Evolutionary conservation across 2,329 filamentous ascomycete species (phyloP).

Genomic region (Beauveria brongniartii): DNA sequence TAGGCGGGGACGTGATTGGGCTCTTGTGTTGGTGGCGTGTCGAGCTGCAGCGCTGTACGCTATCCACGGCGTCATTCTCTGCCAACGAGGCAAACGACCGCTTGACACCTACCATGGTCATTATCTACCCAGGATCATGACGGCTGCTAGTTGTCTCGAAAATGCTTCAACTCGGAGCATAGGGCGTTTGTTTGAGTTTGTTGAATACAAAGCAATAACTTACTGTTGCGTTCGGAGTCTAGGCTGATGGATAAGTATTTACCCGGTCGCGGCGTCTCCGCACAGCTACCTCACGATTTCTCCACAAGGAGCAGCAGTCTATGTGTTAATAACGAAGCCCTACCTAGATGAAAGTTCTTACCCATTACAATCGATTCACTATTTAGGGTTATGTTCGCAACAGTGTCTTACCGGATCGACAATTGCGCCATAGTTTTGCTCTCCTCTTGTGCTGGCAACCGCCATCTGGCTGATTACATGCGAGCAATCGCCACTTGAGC

Average conservation of each 20-base stretch:
- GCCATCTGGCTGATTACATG: neutral
- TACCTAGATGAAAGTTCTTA: neutral
- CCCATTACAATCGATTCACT: neutral
- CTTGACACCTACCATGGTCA: slow-evolving; percentile 32
- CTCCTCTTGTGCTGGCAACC: neutral
- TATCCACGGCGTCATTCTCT: slow-evolving; percentile 17
- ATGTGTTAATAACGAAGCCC: neutral
- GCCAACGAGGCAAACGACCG: slow-evolving; percentile 29
- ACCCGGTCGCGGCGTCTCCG: slow-evolving; percentile 13
- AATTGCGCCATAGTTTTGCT: too few species aligned
- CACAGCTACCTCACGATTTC: slow-evolving; percentile 1
- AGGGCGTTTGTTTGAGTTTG: neutral
- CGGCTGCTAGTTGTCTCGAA: neutral
- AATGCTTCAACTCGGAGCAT: neutral
- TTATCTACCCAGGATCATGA: slow-evolving; percentile 9
- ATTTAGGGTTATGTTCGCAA: neutral
- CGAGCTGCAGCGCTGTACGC: slow-evolving; percentile 5
- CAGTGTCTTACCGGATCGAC: neutral
- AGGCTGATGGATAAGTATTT: slow-evolving; percentile 15
- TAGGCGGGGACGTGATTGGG: slow-evolving; percentile 9
- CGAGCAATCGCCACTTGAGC: neutral
- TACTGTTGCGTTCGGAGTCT: too few species aligned
- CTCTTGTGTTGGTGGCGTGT: neutral
- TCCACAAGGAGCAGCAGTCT: neutral
- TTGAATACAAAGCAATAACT: too few species aligned